phyloP scores from a whole-genome alignment of 2,329 filamentous ascomycete species.

The Aspergillus luchuensis region DNA sequence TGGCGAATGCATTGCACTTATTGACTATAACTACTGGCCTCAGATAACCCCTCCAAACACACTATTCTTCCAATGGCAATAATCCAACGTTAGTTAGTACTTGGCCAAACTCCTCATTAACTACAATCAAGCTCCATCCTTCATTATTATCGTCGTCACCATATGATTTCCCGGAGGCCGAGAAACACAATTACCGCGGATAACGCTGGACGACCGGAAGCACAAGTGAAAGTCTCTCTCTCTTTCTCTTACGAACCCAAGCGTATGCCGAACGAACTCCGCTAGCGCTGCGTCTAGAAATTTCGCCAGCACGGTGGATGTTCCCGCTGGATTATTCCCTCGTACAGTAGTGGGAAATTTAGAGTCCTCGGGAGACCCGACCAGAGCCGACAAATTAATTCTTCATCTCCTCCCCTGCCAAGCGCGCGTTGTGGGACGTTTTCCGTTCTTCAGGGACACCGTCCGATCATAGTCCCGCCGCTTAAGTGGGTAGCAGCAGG shows the following conservation, averaged over 20 bases:
- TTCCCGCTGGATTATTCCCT: neutral
- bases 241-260: neutral
- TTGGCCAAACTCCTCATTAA: too few species aligned
- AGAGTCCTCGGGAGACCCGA: conserved; percentile 8
- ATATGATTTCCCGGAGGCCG: neutral
- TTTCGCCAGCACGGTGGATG: conserved; percentile 23
- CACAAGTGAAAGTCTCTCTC: too few species aligned
- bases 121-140: neutral
- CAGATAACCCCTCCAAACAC: too few species aligned
- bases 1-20: too few species aligned
- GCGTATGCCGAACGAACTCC: conserved; percentile 21
- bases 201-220: neutral
- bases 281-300: conserved; percentile 31
- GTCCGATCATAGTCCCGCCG: conserved; percentile 22
- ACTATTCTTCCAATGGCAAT: too few species aligned
- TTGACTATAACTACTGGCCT: too few species aligned
- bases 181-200: neutral
- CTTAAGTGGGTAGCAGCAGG: conserved; percentile 17
- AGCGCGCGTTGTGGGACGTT: conserved; percentile 29
- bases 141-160: neutral
- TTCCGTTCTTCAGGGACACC: conserved; percentile 26
- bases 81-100: too few species aligned
- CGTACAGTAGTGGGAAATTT: conserved; percentile 9
- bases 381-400: conserved; percentile 18
- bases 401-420: conserved; percentile 25